These are phyloP conservation scores for Luffa aegyptiaca DNA, from an alignment of 306 rosid genomes.

Conservation along the genomic window DNA sequence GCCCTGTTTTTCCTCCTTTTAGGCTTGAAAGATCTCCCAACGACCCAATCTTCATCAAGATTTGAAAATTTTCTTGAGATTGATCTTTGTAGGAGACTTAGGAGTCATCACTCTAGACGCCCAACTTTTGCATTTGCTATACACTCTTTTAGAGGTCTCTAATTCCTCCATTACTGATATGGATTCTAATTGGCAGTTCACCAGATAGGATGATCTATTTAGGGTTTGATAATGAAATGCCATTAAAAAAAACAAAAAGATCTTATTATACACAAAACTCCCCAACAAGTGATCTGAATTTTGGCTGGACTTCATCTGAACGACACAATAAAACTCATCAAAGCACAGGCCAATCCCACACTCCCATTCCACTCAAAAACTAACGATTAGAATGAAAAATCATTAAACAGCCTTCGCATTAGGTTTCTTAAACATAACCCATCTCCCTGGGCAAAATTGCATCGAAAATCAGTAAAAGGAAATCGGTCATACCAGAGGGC, in stretches of 20 bases:
- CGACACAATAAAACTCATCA: not conserved
- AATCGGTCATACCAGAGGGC: conserved; percentile 25
- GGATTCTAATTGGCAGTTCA: not conserved
- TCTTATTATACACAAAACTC: not conserved
- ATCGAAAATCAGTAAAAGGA: not conserved
- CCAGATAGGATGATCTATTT: not conserved
- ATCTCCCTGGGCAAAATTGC: not conserved
- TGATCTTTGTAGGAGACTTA: not conserved
- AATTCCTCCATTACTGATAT: not conserved
- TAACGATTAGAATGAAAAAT: not conserved
- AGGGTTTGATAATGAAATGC: not conserved
- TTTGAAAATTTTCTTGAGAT: not conserved
- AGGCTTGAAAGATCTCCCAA: not conserved
- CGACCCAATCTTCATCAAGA: not conserved
- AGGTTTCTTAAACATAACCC: not conserved
- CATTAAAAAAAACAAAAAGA: not conserved
- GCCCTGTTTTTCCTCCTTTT: not conserved
- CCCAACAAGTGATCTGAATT: not conserved
- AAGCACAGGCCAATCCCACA: not conserved
- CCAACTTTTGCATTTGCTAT: not conserved
- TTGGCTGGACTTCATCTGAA: not conserved
- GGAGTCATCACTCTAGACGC: not conserved
- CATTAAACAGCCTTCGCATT: not conserved
- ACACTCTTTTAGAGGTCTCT: not conserved
- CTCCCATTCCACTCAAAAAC: not conserved